phyloP scores from a whole-genome alignment of 2,329 filamentous ascomycete genomes.

The Aschersonia sp. region DNA sequence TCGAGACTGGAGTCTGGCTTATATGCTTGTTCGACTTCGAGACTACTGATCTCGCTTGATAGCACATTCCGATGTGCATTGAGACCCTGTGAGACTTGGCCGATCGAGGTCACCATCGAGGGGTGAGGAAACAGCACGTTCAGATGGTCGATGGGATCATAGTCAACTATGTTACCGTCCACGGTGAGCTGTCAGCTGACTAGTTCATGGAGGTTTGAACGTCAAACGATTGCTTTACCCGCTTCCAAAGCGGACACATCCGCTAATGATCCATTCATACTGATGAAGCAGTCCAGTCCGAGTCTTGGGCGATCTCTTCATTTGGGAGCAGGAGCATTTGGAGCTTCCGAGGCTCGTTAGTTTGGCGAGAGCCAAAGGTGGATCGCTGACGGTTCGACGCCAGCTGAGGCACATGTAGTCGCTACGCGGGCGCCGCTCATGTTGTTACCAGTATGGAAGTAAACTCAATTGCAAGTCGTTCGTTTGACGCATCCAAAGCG shows the following conservation, averaged over 20 bases:
- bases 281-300: background rate
- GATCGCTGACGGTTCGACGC: background rate
- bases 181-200: background rate
- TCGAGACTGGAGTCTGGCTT: slow-evolving; percentile 78
- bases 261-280: slow-evolving; percentile 24
- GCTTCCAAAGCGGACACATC: slow-evolving; percentile 27
- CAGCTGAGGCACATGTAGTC: background rate
- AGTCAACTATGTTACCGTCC: slow-evolving; percentile 41
- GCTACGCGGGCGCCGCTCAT: no score
- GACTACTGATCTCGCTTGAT: slow-evolving; percentile 57
- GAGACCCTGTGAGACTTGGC: slow-evolving; percentile 59
- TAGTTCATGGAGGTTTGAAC: background rate
- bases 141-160: slow-evolving; percentile 84
- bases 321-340: background rate
- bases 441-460: no score
- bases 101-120: slow-evolving; percentile 65
- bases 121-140: slow-evolving; percentile 90
- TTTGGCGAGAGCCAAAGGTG: background rate
- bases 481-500: no score
- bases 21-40: slow-evolving; percentile 67
- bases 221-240: slow-evolving; percentile 18
- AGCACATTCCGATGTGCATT: slow-evolving; percentile 68
- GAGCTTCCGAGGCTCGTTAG: background rate
- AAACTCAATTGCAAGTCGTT: no score
- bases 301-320: background rate